A percentile compares a stretch with the other conserved stretches of the same genome.
Conservation (phyloP, 345 rosid genomes). For the Populus pruinosa region DNA sequence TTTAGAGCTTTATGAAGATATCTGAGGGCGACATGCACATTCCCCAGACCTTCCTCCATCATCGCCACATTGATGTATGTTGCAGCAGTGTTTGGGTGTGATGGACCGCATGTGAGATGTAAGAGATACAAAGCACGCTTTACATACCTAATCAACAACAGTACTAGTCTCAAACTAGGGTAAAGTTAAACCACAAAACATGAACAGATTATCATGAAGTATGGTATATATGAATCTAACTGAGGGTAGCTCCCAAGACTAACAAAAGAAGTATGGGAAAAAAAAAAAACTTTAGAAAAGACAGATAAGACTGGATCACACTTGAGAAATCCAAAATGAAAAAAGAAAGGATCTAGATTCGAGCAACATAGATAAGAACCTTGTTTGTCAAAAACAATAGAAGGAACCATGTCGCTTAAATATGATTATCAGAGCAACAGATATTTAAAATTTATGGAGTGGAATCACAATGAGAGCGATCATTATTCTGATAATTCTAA, state of each 20-base stretch:
- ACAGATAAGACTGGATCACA: background rate
- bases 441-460: background rate
- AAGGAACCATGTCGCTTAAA: background rate
- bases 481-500: background rate
- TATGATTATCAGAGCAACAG: background rate
- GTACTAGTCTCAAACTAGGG: constrained; percentile 5
- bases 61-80: constrained; percentile 97
- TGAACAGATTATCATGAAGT: constrained; percentile 1
- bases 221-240: background rate
- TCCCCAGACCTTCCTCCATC: constrained; percentile 99
- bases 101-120: constrained; percentile 96
- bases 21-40: constrained; percentile 96
- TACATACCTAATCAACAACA: constrained; percentile 66
- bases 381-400: background rate
- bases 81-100: constrained; percentile 99
- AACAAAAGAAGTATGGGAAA: background rate
- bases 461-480: background rate
- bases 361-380: background rate
- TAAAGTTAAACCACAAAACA: constrained; percentile 12
- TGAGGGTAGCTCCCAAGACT: constrained; percentile 8
- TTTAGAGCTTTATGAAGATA: constrained; percentile 96
- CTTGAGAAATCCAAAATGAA: constrained; percentile 10
- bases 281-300: background rate
- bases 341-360: background rate
- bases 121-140: constrained; percentile 95